A percentile compares a stretch with the other conserved stretches of the same genome.
phyloP scores from a whole-genome alignment of 2,329 filamentous ascomycete genomes.

The Esteya vermicola region DNA sequence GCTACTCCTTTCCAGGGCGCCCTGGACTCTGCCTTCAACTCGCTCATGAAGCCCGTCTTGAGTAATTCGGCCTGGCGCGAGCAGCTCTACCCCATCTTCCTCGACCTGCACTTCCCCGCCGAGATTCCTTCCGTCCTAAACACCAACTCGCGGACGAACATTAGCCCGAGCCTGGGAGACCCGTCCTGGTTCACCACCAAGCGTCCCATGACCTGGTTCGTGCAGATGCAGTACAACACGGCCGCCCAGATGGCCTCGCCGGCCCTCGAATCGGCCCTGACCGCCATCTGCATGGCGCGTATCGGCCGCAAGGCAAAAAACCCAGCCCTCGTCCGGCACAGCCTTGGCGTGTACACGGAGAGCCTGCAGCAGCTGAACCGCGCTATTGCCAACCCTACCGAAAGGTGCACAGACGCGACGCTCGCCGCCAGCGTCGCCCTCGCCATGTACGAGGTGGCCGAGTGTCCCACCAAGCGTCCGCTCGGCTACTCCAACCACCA shows the following conservation, averaged over 20 bases:
- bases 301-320: constrained; percentile 5
- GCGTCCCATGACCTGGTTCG: constrained; percentile 12
- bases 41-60: no score
- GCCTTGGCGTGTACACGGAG: constrained; percentile 8
- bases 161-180: no score
- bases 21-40: no score
- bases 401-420: constrained; percentile 7
- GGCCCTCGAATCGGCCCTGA: constrained; percentile 7
- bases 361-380: constrained; percentile 7
- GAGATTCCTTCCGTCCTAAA: constrained; percentile 3
- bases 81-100: constrained; percentile 9
- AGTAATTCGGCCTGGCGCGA: constrained; percentile 8
- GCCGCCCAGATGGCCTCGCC: constrained; percentile 3
- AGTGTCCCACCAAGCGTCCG: constrained; percentile 7
- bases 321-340: constrained; percentile 7
- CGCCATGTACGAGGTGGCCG: constrained; percentile 12
- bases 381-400: constrained; percentile 6
- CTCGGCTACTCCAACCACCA: constrained; percentile 12
- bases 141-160: no score
- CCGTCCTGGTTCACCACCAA: no score
- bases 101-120: constrained; percentile 6
- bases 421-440: constrained; percentile 11
- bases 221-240: constrained; percentile 6
- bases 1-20: not conserved
- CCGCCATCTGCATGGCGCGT: constrained; percentile 8